phyloP scores from a whole-genome alignment of 2,329 filamentous ascomycete genomes.

The Hortaea sp. region DNA sequence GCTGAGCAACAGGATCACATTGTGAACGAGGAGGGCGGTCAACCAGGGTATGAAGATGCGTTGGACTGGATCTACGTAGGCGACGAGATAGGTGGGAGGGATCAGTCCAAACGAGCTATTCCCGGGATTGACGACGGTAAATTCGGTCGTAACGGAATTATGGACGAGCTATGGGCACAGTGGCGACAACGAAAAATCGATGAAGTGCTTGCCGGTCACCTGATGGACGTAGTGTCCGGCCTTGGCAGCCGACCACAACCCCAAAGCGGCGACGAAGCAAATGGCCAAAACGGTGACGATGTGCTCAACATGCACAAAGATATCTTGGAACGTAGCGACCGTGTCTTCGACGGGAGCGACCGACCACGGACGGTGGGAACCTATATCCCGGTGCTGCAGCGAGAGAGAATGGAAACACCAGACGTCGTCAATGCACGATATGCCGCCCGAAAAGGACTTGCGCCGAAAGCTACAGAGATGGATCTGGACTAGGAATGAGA shows the following conservation, averaged over 20 bases:
- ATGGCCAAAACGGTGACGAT: neutral
- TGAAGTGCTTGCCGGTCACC: constrained; percentile 66
- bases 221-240: constrained; percentile 54
- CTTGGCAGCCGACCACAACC: constrained; percentile 20
- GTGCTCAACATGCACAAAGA: neutral
- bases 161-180: constrained; percentile 67
- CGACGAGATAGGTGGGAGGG: constrained; percentile 42
- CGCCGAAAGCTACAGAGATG: constrained; percentile 3
- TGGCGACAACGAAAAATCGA: constrained; percentile 86
- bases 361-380: constrained; percentile 43
- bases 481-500: constrained; percentile 7
- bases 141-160: constrained; percentile 55
- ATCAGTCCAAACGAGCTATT: constrained; percentile 19
- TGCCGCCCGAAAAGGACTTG: constrained; percentile 40
- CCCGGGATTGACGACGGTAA: constrained; percentile 43
- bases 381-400: constrained; percentile 48
- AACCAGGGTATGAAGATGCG: constrained; percentile 43
- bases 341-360: constrained; percentile 51
- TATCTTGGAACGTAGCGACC: constrained; percentile 30
- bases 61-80: constrained; percentile 73
- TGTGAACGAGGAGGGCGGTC: constrained; percentile 3
- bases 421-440: constrained; percentile 55
- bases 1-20: constrained; percentile 20
- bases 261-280: neutral
- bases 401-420: constrained; percentile 46